Conservation (phyloP, 176 grass and related monocot species). For the Phyllostachys edulis region DNA sequence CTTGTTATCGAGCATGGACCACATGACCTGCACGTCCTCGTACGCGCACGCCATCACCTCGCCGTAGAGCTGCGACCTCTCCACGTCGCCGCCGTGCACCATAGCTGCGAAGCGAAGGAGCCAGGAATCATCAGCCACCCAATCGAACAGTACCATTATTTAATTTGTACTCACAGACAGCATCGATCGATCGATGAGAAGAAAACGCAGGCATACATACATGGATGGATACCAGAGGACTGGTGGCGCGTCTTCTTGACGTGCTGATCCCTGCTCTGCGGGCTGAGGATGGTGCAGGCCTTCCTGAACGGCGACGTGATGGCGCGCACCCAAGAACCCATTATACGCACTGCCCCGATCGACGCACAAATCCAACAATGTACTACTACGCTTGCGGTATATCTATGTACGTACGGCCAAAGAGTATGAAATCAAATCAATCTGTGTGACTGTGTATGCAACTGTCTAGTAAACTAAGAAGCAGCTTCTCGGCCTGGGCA, state of each 20-base stretch:
- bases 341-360: not conserved
- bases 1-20: slow-evolving; percentile 71
- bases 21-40: slow-evolving; percentile 72
- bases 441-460: not conserved
- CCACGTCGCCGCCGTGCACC: slow-evolving; percentile 12
- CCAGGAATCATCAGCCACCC: not conserved
- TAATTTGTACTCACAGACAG: too few relatives aligned
- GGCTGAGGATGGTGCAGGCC: slow-evolving; percentile 45
- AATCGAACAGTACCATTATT: not conserved
- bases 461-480: slow-evolving; percentile 25
- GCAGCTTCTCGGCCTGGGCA: not conserved
- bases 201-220: too few relatives aligned
- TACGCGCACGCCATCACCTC: slow-evolving; percentile 72
- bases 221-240: not conserved
- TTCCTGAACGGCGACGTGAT: slow-evolving; percentile 60
- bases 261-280: slow-evolving; percentile 10
- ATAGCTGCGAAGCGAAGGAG: not conserved
- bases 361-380: not conserved
- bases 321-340: slow-evolving; percentile 70
- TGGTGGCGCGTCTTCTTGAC: slow-evolving; percentile 40
- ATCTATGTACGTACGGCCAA: not conserved
- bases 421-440: not conserved
- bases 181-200: too few relatives aligned
- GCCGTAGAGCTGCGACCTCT: slow-evolving; percentile 53
- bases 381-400: not conserved